These are phyloP conservation scores for Penicillium pulvis DNA, from an alignment of 495 filamentous ascomycete species.

Conservation along the genomic window DNA sequence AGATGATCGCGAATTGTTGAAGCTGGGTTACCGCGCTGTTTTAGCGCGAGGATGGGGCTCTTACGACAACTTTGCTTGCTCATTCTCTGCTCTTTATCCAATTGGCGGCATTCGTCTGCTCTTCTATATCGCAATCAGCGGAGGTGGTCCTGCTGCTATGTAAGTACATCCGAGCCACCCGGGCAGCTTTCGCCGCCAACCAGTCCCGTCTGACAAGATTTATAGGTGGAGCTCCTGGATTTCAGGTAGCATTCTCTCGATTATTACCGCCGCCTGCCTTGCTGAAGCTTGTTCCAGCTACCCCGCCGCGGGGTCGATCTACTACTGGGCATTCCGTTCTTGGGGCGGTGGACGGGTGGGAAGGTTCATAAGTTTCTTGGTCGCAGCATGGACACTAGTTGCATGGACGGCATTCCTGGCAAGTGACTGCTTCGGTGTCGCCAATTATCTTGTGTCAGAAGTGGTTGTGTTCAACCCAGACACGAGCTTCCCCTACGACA, in stretches of 20 bases:
- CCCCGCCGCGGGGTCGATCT: conserved; percentile 39
- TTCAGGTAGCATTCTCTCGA: conserved; percentile 37
- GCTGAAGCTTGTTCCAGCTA: conserved; percentile 39
- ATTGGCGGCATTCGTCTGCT: conserved; percentile 38
- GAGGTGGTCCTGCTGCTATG: conserved; percentile 37
- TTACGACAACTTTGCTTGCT: conserved; percentile 40
- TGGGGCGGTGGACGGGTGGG: conserved; percentile 34
- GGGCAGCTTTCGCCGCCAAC: background rate
- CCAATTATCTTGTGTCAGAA: conserved; percentile 39
- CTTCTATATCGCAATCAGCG: conserved; percentile 39
- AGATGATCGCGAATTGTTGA: conserved; percentile 36
- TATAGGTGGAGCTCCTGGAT: conserved; percentile 42
- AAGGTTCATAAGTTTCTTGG: conserved; percentile 35
- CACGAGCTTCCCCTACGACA: conserved; percentile 33
- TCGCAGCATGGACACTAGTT: conserved; percentile 40
- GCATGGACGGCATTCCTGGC: conserved; percentile 40
- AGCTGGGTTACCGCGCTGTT: conserved; percentile 36
- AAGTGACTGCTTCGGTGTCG: conserved; percentile 39
- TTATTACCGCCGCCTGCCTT: conserved; percentile 38
- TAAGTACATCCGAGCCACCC: conserved; percentile 10
- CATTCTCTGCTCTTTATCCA: conserved; percentile 36
- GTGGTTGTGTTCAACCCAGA: conserved; percentile 34
- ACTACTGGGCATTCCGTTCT: conserved; percentile 43
- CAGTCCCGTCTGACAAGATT: conserved; percentile 8
- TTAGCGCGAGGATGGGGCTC: conserved; percentile 33